phyloP scores from a whole-genome alignment of 208 protist genomes.

The Acanthamoeba triangularis region DNA sequence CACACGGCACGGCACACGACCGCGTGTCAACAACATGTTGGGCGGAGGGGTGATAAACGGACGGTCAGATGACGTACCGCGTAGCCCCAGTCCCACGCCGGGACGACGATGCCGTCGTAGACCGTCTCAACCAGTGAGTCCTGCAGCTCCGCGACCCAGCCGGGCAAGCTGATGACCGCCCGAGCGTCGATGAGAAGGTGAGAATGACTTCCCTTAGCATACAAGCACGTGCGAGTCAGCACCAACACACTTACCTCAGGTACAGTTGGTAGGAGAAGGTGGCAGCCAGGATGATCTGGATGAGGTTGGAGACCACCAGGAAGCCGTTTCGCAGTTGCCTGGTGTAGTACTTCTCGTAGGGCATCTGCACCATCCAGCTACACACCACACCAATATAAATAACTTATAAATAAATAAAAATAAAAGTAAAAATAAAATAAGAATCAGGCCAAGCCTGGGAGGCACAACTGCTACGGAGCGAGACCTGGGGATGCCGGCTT shows the following conservation, averaged over 20 bases:
- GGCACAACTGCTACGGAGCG: not conserved
- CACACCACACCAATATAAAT: too few relatives aligned
- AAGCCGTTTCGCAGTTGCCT: not conserved
- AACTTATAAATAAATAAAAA: not conserved
- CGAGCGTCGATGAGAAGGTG: not conserved
- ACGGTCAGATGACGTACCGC: not conserved
- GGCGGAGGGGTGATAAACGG: not conserved
- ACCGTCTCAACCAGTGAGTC: not conserved
- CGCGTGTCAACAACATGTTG: not conserved
- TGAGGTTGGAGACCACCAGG: not conserved
- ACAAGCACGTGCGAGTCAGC: too few relatives aligned
- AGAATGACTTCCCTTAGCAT: not conserved
- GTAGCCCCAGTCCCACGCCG: not conserved
- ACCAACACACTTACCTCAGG: not conserved
- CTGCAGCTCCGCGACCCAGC: not conserved
- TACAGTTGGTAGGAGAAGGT: conserved; percentile 10
- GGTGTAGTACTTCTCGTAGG: conserved; percentile 26
- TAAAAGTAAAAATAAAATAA: not conserved
- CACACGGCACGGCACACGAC: not conserved
- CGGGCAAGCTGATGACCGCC: not conserved
- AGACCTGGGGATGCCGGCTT: not conserved
- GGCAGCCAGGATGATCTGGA: not conserved
- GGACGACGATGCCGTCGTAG: not conserved
- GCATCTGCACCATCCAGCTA: conserved; percentile 6
- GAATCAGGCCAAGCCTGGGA: too few relatives aligned